Percentiles rank a stretch among this genome's conserved stretches.
Evolutionary conservation across 1,139 yeast genomes (phyloP).

Genomic region (Spathaspora sp.): DNA sequence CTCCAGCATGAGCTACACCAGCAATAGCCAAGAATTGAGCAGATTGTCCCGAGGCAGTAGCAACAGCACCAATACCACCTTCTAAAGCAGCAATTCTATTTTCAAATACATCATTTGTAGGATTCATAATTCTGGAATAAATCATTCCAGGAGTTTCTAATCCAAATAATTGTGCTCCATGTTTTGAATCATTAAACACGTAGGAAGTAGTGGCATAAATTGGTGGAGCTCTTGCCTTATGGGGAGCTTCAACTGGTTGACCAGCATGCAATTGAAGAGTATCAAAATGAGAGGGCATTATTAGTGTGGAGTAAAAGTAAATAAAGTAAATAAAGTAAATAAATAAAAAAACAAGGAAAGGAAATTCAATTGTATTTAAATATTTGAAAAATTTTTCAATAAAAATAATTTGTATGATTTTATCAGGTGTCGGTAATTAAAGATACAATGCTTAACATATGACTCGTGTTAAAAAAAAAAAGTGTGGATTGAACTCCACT

Average conservation of each 20-base stretch:
- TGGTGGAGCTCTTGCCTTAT: conserved; percentile 84
- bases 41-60: conserved; percentile 93
- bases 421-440: neutral
- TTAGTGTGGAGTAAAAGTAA: too few relatives aligned
- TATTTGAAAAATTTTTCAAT: neutral
- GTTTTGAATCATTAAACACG: conserved; percentile 82
- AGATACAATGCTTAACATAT: neutral
- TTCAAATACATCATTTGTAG: conserved; percentile 89
- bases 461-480: neutral
- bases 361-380: neutral
- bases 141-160: conserved; percentile 79
- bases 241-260: conserved; percentile 61
- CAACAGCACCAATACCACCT: conserved; percentile 87
- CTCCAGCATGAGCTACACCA: conserved; percentile 85
- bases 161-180: conserved; percentile 89
- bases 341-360: conserved; percentile 3
- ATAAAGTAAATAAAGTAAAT: neutral
- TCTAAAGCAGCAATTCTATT: conserved; percentile 90
- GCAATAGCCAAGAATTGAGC: conserved; percentile 87
- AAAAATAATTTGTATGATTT: neutral
- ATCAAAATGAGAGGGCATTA: conserved; percentile 69
- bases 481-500: neutral
- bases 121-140: conserved; percentile 89
- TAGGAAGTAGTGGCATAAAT: conserved; percentile 86
- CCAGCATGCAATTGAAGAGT: conserved; percentile 96